These are phyloP conservation scores for Gilbertella persicaria DNA, from an alignment of 371 early-diverging fungal genomes.

Conservation along the genomic window DNA sequence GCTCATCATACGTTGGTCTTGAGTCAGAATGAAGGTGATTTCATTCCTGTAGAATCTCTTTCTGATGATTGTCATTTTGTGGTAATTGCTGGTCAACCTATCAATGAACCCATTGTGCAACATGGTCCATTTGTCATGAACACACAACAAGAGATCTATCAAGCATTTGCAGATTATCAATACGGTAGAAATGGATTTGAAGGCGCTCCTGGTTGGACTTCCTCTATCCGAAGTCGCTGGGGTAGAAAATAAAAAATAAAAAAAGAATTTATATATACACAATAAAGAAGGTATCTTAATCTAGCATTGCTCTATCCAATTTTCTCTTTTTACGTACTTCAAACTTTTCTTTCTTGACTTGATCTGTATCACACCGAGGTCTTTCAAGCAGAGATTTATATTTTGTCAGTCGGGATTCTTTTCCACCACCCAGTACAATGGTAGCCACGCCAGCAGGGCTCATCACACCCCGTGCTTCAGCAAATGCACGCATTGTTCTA, in stretches of 20 bases:
- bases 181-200: constrained; percentile 57
- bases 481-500: constrained; percentile 15
- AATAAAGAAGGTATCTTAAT: too few relatives aligned
- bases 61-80: constrained; percentile 62
- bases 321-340: constrained; percentile 41
- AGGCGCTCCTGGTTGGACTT: constrained; percentile 48
- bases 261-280: not conserved
- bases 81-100: constrained; percentile 61
- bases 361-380: constrained; percentile 46
- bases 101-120: constrained; percentile 57
- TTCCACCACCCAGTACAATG: constrained; percentile 43
- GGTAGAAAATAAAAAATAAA: not conserved
- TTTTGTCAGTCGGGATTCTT: constrained; percentile 23
- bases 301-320: constrained; percentile 4
- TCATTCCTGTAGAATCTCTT: constrained; percentile 45
- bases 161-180: constrained; percentile 57
- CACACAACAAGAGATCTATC: constrained; percentile 51
- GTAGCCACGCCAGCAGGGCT: constrained; percentile 8
- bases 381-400: constrained; percentile 35
- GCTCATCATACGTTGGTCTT: constrained; percentile 59
- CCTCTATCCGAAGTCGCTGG: constrained; percentile 12
- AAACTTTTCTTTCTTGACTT: constrained; percentile 48
- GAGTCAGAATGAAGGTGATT: constrained; percentile 45
- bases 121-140: constrained; percentile 70
- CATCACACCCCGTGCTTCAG: constrained; percentile 2